Evolutionary conservation across 2,329 filamentous ascomycete species (phyloP).

Genomic region (Akanthomyces uredinophilus): DNA sequence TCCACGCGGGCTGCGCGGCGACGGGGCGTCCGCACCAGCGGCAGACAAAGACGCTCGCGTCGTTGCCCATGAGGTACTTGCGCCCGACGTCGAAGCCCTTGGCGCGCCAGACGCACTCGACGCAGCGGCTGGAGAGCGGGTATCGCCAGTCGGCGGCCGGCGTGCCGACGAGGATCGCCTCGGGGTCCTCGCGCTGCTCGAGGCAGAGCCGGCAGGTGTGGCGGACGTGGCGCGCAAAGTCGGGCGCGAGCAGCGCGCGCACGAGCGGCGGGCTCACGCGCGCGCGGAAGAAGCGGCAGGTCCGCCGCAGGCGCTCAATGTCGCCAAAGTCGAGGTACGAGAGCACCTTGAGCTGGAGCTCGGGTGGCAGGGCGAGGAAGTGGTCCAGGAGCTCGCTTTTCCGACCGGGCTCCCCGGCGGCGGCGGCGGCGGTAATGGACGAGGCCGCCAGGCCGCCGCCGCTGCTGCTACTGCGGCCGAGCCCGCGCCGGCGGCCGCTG

Average conservation of each 20-base stretch:
- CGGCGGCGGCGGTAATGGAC: neutral
- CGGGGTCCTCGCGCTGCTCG: constrained; percentile 26
- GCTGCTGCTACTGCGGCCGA: no score
- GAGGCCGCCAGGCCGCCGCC: neutral
- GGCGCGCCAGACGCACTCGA: constrained; percentile 32
- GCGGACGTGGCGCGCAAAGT: constrained; percentile 27
- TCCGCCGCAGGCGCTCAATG: constrained; percentile 37
- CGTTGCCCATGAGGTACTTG: constrained; percentile 33
- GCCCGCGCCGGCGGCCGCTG: neutral
- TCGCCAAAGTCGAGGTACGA: constrained; percentile 37
- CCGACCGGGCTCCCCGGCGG: neutral
- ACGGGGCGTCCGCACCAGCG: constrained; percentile 42
- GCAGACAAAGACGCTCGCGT: constrained; percentile 33
- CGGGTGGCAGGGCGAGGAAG: constrained; percentile 34
- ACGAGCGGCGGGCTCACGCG: constrained; percentile 32
- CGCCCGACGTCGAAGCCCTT: constrained; percentile 33
- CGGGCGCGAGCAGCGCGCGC: constrained; percentile 29
- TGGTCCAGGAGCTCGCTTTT: neutral
- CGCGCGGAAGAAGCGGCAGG: constrained; percentile 32
- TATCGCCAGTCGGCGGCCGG: constrained; percentile 26
- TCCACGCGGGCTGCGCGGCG: constrained; percentile 24
- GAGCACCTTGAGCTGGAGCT: constrained; percentile 39
- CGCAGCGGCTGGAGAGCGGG: constrained; percentile 36
- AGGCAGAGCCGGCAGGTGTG: constrained; percentile 39
- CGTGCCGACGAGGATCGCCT: constrained; percentile 29